phyloP scores from a whole-genome alignment of 352 stramenopile species.

The Phytophthora colocasiae region DNA sequence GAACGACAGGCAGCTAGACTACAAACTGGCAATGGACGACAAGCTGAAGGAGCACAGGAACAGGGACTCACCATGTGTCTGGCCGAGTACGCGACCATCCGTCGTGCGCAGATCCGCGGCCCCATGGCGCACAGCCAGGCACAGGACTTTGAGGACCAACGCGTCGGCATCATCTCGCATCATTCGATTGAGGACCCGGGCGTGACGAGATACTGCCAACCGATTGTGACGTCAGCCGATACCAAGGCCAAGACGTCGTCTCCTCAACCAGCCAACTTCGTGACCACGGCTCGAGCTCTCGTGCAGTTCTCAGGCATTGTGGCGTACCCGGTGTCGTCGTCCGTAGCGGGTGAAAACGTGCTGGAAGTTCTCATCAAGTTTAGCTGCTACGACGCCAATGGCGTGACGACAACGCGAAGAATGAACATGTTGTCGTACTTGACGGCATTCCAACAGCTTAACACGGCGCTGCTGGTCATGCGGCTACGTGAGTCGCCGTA shows the following conservation, averaged over 20 bases:
- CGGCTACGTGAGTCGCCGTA: slow-evolving; percentile 64
- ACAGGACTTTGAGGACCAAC: slow-evolving; percentile 52
- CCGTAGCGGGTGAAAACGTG: slow-evolving; percentile 41
- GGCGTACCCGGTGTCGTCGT: slow-evolving; percentile 62
- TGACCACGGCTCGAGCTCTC: slow-evolving; percentile 49
- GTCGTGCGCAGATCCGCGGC: slow-evolving; percentile 45
- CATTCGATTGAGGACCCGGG: slow-evolving; percentile 75
- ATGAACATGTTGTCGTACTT: slow-evolving; percentile 64
- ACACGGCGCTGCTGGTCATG: slow-evolving; percentile 67
- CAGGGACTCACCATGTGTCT: slow-evolving; percentile 58
- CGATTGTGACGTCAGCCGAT: slow-evolving; percentile 45
- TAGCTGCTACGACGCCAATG: slow-evolving; percentile 62
- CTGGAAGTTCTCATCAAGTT: slow-evolving; percentile 75
- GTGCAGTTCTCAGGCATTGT: slow-evolving; percentile 72
- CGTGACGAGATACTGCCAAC: slow-evolving; percentile 65
- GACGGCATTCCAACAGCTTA: slow-evolving; percentile 52
- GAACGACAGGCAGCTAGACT: slow-evolving; percentile 21
- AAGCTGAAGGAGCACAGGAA: slow-evolving; percentile 26
- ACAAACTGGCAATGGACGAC: slow-evolving; percentile 10
- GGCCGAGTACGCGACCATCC: slow-evolving; percentile 72
- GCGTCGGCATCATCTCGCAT: slow-evolving; percentile 70
- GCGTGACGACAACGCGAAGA: slow-evolving; percentile 44
- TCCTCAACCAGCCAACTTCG: slow-evolving; percentile 29
- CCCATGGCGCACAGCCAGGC: slow-evolving; percentile 37
- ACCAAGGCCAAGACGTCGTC: slow-evolving; percentile 19